Conservation (phyloP, 83 land plant species). For the Larix sibirica region DNA sequence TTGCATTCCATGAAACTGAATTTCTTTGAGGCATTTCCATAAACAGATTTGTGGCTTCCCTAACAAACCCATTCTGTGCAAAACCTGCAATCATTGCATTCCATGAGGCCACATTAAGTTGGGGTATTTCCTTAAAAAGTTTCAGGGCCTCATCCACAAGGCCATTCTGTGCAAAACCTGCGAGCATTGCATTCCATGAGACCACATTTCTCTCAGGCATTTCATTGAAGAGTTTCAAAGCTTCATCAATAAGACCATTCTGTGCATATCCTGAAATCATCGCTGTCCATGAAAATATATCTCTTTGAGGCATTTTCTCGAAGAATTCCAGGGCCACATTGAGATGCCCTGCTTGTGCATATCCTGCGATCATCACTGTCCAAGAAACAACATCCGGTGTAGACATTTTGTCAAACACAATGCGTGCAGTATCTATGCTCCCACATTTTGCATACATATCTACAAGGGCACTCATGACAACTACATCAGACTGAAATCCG, state of each 20-base stretch:
- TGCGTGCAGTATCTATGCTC: conserved; percentile 17
- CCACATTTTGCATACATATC: conserved; percentile 9
- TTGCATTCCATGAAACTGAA: conserved; percentile 45
- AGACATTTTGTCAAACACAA: conserved; percentile 19
- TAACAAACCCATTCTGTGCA: conserved; percentile 46
- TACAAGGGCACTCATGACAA: conserved; percentile 11
- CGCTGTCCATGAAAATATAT: conserved; percentile 48
- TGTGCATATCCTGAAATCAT: conserved; percentile 52
- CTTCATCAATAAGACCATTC: conserved; percentile 40
- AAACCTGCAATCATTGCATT: conserved; percentile 49
- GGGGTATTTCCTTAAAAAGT: conserved; percentile 42
- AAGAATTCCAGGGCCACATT: conserved; percentile 36
- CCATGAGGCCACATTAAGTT: conserved; percentile 48
- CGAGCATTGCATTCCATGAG: conserved; percentile 36
- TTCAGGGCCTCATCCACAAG: conserved; percentile 29
- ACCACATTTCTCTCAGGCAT: conserved; percentile 26
- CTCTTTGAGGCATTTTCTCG: conserved; percentile 37
- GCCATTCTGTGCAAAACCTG: conserved; percentile 22
- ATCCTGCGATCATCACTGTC: conserved; percentile 47
- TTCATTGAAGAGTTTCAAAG: conserved; percentile 30
- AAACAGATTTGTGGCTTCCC: conserved; percentile 41
- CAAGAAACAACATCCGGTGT: conserved; percentile 26
- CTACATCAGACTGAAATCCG: neutral
- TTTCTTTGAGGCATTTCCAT: conserved; percentile 47
- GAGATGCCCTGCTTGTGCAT: conserved; percentile 27